Conservation (phyloP, 768 basidiomycete species). For the Podaxis sp. region DNA sequence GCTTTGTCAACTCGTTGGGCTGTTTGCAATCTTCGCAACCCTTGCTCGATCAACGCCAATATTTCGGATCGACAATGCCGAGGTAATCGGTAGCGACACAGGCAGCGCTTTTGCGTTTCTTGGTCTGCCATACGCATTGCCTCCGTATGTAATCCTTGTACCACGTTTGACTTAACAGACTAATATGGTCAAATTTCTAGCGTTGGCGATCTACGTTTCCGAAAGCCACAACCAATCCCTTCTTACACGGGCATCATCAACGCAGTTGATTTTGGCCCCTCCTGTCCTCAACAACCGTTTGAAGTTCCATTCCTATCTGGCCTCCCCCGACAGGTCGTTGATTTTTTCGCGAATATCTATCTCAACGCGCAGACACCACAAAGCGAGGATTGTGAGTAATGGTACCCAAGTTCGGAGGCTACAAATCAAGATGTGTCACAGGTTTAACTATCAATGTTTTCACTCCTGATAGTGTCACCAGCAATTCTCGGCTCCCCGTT, state of each 20-base stretch:
- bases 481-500: constrained; percentile 48
- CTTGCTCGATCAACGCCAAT: no score
- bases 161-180: background rate
- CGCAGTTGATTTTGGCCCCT: constrained; percentile 40
- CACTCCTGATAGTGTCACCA: constrained; percentile 37
- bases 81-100: background rate
- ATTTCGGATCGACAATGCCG: background rate
- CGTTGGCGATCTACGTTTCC: constrained; percentile 38
- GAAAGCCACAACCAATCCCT: constrained; percentile 38
- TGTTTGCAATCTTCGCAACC: no score
- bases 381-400: constrained; percentile 46
- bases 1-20: no score
- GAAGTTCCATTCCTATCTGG: constrained; percentile 33
- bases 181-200: constrained; percentile 19
- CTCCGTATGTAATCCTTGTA: constrained; percentile 41
- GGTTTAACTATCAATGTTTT: constrained; percentile 56
- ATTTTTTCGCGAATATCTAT: constrained; percentile 32
- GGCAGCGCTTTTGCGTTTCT: constrained; percentile 39
- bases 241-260: constrained; percentile 34
- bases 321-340: constrained; percentile 31
- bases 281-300: constrained; percentile 47
- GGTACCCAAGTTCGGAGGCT: background rate
- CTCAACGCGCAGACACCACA: constrained; percentile 29
- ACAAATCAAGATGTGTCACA: constrained; percentile 14
- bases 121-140: constrained; percentile 54